A percentile compares a stretch with the other conserved stretches of the same genome.
Evolutionary conservation across 345 rosid genomes (phyloP).

Genomic region (Barbarea vulgaris): DNA sequence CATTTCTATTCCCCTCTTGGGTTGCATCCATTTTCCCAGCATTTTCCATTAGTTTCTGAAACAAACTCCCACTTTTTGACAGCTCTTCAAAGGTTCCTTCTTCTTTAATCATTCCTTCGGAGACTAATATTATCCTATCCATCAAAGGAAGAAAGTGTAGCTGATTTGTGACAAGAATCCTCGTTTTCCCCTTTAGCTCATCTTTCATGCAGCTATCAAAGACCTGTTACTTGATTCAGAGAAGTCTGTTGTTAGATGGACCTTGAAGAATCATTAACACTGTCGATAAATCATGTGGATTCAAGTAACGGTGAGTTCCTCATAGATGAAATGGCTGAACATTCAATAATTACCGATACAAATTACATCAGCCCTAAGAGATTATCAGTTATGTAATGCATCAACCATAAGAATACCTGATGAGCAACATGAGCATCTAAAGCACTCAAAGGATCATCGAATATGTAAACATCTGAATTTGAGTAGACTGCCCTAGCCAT

Average conservation of each 20-base stretch:
- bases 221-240: constrained; percentile 54
- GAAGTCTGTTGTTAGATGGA: constrained; percentile 9
- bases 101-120: constrained; percentile 80
- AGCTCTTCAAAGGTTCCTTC: constrained; percentile 90
- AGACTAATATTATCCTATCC: constrained; percentile 72
- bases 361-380: background rate
- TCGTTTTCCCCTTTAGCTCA: constrained; percentile 75
- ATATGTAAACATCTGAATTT: constrained; percentile 83
- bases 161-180: constrained; percentile 95
- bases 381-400: background rate
- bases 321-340: background rate
- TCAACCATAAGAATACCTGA: constrained; percentile 53
- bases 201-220: constrained; percentile 84
- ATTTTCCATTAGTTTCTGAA: constrained; percentile 92
- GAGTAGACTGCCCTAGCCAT: constrained; percentile 99
- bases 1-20: constrained; percentile 43
- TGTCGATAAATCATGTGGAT: constrained; percentile 3
- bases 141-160: constrained; percentile 95
- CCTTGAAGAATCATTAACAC: background rate
- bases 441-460: constrained; percentile 98
- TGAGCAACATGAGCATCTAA: constrained; percentile 91
- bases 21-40: constrained; percentile 92
- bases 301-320: background rate
- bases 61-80: constrained; percentile 63
- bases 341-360: background rate